Conservation (phyloP, 768 basidiomycete species). For the Podaxis sp. region DNA sequence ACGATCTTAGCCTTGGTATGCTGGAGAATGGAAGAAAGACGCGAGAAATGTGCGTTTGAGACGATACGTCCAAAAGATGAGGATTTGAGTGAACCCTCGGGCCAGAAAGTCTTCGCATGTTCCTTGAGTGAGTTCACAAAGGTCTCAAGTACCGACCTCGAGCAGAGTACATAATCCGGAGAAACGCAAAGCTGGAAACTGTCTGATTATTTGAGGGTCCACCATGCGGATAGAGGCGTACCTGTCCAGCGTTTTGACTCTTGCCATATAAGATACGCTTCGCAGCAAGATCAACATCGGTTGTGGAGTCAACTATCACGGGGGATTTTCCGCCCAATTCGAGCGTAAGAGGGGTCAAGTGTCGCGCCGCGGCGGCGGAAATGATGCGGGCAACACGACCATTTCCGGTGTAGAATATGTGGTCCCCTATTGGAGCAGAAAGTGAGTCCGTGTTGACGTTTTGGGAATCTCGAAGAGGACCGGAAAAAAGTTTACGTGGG, state of each 20-base stretch:
- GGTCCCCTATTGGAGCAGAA: conserved; percentile 22
- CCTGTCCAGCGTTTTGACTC: conserved; percentile 62
- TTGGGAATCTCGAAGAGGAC: background rate
- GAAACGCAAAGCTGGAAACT: conserved; percentile 52
- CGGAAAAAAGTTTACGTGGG: background rate
- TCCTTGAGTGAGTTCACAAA: conserved; percentile 42
- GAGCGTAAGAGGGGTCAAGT: conserved; percentile 51
- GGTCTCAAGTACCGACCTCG: conserved; percentile 36
- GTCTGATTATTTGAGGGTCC: conserved; percentile 18
- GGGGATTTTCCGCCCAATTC: conserved; percentile 54
- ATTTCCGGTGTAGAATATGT: conserved; percentile 46
- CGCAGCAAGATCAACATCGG: conserved; percentile 40
- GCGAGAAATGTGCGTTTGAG: conserved; percentile 46
- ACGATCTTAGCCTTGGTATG: conserved; percentile 55
- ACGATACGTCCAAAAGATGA: conserved; percentile 47
- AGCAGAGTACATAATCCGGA: conserved; percentile 41
- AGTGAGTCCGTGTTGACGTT: background rate
- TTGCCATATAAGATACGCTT: conserved; percentile 68
- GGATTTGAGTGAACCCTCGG: conserved; percentile 43
- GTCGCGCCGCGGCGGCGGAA: conserved; percentile 46
- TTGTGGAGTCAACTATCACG: conserved; percentile 31
- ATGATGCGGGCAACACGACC: conserved; percentile 43
- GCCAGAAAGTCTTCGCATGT: conserved; percentile 46
- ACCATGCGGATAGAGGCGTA: conserved; percentile 10
- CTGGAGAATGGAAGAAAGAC: conserved; percentile 47